These are phyloP conservation scores for Rhizopogon salebrosus DNA, from an alignment of 768 basidiomycete species.

Conservation along the genomic window DNA sequence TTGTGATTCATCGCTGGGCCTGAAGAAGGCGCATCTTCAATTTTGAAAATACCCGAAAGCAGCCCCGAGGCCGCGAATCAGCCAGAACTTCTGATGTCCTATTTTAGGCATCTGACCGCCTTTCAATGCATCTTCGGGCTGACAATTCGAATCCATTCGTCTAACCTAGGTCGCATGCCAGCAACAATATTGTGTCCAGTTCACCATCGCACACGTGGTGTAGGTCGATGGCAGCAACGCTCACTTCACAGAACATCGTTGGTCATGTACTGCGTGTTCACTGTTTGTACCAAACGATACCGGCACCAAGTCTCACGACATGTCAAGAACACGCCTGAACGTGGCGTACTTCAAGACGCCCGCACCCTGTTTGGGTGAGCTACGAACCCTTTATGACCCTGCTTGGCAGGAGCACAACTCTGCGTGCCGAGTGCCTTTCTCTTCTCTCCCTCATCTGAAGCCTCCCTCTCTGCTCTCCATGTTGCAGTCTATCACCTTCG, in stretches of 20 bases:
- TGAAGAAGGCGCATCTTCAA: too few relatives aligned
- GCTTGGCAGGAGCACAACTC: conserved; percentile 5
- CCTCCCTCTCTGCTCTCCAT: conserved; percentile 13
- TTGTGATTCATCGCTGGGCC: too few relatives aligned
- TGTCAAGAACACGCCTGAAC: not conserved
- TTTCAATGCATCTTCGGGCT: too few relatives aligned
- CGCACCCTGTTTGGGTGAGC: conserved; percentile 13
- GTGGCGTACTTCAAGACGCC: not conserved
- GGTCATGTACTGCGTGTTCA: not conserved
- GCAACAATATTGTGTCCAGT: too few relatives aligned
- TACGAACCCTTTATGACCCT: conserved; percentile 8
- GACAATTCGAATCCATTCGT: too few relatives aligned
- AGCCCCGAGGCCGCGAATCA: too few relatives aligned
- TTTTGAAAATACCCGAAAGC: too few relatives aligned
- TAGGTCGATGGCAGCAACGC: not conserved
- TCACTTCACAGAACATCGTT: too few relatives aligned
- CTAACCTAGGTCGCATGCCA: too few relatives aligned
- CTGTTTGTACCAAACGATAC: not conserved
- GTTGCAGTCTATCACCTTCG: conserved; percentile 13
- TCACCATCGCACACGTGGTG: not conserved
- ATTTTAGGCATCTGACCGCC: not conserved
- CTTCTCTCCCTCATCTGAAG: conserved; percentile 3
- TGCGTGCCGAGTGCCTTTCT: conserved; percentile 1
- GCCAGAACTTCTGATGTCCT: too few relatives aligned
- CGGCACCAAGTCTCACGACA: not conserved